Base-by-base conservation (phyloP, 2,329 filamentous ascomycete species). In the Cordyceps cicadae region DNA sequence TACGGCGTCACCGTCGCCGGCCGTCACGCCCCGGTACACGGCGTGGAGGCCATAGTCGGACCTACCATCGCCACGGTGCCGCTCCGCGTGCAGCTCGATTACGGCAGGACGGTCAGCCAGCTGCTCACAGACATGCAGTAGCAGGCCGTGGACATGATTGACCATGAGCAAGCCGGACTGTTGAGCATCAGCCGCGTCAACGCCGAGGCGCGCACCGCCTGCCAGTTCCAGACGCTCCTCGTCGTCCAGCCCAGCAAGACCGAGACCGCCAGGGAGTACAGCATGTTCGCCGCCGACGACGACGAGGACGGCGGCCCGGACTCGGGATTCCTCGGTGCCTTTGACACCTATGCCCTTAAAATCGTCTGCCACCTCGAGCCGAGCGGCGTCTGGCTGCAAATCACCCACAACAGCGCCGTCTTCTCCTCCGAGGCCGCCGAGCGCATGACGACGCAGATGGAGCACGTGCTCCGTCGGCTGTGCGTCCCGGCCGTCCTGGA, bases 1-100 rank as follows among this genome's bases (percentile, higher is more conserved):
- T 82, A 82, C 58, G 81, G 80, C n/a, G 79, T 81, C 69, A 82
- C 80, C 0, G 71, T 83, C 0, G 81, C 79, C 0, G 81, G 81
- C 3, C 77, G 81, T 26, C 75, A 77, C 55, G 73, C 73, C 2
- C 70, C 75, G 0, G 70, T 78, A 29, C 67, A 70, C 0, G 76
- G 75, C 0, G 69, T 75, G 66, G 77, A 81, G 57, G 69, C 78
- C 59, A 81, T 83, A 32, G 76, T 80, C 62, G 81, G 80, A 0
- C 81, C 81, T 1, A 80, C 81, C 72, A 80, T 83, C 59, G 77
- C 79, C 5, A 83, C 81, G 0, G 75, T 83, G 3, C 81, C 81
- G 1, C 71, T 82, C 15, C 75, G 79, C 15, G 71, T 82, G 0
- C 67, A 68, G 0, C 65, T 82, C 3, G 71, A 76, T 45, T 66